These are phyloP conservation scores for Pythium oligandrum DNA, from an alignment of 352 stramenopile genomes.

Conservation along the genomic window DNA sequence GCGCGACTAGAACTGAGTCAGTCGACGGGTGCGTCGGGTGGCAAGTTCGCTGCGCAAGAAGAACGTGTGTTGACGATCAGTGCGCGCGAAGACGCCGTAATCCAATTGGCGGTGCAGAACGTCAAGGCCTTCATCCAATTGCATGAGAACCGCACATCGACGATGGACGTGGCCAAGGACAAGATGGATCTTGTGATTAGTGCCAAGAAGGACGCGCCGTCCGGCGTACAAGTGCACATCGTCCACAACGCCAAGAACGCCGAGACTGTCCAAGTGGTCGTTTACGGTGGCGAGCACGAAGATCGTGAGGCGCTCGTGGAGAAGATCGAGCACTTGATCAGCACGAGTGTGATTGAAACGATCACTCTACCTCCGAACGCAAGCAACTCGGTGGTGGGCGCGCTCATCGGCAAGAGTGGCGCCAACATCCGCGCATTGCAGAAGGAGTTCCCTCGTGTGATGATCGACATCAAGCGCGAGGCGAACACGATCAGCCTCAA, in stretches of 20 bases:
- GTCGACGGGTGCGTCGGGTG: constrained; percentile 1
- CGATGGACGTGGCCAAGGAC: constrained; percentile 32
- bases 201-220: constrained; percentile 39
- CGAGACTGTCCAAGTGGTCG: constrained; percentile 35
- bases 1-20: constrained; percentile 51
- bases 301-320: constrained; percentile 52
- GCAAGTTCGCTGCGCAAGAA: constrained; percentile 1
- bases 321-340: constrained; percentile 57
- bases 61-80: constrained; percentile 60
- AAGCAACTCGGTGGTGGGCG: constrained; percentile 49
- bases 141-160: constrained; percentile 46
- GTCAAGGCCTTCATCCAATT: constrained; percentile 46
- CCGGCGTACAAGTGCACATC: constrained; percentile 49
- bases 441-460: constrained; percentile 50
- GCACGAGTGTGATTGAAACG: constrained; percentile 40
- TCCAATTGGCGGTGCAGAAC: constrained; percentile 52
- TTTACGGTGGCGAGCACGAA: constrained; percentile 51
- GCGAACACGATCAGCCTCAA: constrained; percentile 52
- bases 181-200: constrained; percentile 54
- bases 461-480: constrained; percentile 59
- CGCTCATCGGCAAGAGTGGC: constrained; percentile 75
- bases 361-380: constrained; percentile 40
- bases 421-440: constrained; percentile 71
- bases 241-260: constrained; percentile 33
- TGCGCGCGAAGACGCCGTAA: constrained; percentile 52